Conservation (phyloP, 768 basidiomycete species). For the Auricularia sp. region DNA sequence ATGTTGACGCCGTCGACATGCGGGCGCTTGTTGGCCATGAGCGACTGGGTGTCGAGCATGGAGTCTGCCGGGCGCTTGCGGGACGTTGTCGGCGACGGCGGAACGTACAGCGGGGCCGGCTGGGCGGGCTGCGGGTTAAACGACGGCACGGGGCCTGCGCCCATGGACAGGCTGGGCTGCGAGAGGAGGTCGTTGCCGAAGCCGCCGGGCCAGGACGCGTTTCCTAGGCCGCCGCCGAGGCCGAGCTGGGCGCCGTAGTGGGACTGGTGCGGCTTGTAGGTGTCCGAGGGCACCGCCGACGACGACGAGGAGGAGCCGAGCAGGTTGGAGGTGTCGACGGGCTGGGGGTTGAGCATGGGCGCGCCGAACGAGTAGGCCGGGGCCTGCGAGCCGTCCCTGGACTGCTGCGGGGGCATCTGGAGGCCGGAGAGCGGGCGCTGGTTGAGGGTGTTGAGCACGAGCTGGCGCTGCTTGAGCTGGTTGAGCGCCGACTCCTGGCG, state of each 20-base stretch:
- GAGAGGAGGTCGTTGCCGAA: slow-evolving; percentile 1
- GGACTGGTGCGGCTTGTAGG: not conserved
- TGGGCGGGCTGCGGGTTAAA: not conserved
- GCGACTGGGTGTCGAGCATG: not conserved
- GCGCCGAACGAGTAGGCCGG: not conserved
- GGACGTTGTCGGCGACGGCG: not conserved
- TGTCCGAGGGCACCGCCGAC: not conserved
- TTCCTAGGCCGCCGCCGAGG: not conserved
- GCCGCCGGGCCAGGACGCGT: not conserved
- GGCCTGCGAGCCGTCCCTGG: not conserved
- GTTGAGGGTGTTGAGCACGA: not conserved
- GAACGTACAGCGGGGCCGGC: not conserved
- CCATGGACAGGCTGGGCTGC: not conserved
- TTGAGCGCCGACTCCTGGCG: not conserved
- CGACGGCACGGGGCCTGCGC: not conserved
- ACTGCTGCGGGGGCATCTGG: not conserved
- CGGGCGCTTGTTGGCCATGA: not conserved
- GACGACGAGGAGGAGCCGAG: not conserved
- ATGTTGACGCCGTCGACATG: not conserved
- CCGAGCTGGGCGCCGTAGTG: not conserved
- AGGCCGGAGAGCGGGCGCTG: not conserved
- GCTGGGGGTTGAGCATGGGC: not conserved
- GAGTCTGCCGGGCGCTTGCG: not conserved
- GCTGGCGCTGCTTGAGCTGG: not conserved
- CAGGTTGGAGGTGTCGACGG: slow-evolving; percentile 1